phyloP scores from a whole-genome alignment of 768 basidiomycete genomes.

The Chalciporus chontae region DNA sequence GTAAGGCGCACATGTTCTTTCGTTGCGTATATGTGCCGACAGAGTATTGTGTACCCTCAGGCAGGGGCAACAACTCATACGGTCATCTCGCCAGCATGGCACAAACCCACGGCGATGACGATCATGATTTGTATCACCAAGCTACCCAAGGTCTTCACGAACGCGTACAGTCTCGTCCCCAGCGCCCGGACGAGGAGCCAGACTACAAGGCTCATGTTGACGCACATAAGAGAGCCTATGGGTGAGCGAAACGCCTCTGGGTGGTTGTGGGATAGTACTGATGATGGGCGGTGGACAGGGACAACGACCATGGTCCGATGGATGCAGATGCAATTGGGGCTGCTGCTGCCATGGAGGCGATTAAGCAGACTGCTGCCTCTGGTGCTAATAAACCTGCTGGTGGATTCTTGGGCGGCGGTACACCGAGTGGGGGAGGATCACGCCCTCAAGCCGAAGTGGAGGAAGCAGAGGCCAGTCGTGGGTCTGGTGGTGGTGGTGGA shows the following conservation, averaged over 20 bases:
- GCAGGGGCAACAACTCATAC: conserved; percentile 19
- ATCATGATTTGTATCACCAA: conserved; percentile 18
- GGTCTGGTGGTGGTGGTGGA: conserved; percentile 19
- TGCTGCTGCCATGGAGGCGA: conserved; percentile 30
- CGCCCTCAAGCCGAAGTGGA: conserved; percentile 7
- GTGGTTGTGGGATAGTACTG: not conserved
- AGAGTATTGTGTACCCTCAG: not conserved
- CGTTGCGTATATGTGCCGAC: conserved; percentile 1
- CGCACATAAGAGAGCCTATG: conserved; percentile 32
- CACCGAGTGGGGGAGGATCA: not conserved
- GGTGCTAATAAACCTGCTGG: conserved; percentile 12
- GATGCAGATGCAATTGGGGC: conserved; percentile 23
- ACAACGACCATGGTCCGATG: conserved; percentile 25
- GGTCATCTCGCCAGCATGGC: conserved; percentile 16
- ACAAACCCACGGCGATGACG: conserved; percentile 8
- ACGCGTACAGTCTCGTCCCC: conserved; percentile 17
- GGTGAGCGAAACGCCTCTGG: conserved; percentile 13
- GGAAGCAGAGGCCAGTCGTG: conserved; percentile 2
- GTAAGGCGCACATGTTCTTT: not conserved
- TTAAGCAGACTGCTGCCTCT: conserved; percentile 24
- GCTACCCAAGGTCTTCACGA: conserved; percentile 24
- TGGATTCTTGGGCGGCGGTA: conserved; percentile 10
- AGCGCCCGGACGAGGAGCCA: conserved; percentile 8
- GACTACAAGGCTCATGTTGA: conserved; percentile 19
- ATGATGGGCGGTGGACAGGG: conserved; percentile 5